These are phyloP conservation scores for Botryotinia narcissicola DNA, from an alignment of 2,329 filamentous ascomycete genomes.

Conservation along the genomic window DNA sequence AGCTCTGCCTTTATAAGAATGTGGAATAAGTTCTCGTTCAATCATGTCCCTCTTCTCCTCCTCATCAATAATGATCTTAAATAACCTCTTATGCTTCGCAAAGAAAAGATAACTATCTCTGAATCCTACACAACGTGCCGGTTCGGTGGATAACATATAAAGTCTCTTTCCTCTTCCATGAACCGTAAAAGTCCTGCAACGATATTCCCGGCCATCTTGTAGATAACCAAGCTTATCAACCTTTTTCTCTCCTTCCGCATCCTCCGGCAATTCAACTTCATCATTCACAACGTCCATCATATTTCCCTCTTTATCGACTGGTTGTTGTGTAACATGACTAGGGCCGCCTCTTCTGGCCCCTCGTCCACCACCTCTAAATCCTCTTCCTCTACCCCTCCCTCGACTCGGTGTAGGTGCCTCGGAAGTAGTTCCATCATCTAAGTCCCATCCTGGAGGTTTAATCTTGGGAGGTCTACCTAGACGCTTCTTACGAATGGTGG, in stretches of 20 bases:
- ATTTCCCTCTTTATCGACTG: slow-evolving; percentile 91
- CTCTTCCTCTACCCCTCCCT: slow-evolving; percentile 62
- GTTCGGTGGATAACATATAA: slow-evolving; percentile 98
- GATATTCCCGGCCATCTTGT: slow-evolving; percentile 81
- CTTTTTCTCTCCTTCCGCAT: slow-evolving; percentile 85
- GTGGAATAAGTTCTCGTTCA: slow-evolving; percentile 89
- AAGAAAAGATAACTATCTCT: slow-evolving; percentile 98
- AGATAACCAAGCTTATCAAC: slow-evolving; percentile 87
- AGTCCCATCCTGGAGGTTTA: slow-evolving; percentile 74
- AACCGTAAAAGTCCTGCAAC: slow-evolving; percentile 92
- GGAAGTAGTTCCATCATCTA: slow-evolving; percentile 46
- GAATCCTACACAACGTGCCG: slow-evolving; percentile 94
- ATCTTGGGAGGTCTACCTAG: slow-evolving; percentile 87
- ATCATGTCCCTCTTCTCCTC: slow-evolving; percentile 98
- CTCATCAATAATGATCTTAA: slow-evolving; percentile 97
- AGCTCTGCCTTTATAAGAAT: slow-evolving; percentile 96
- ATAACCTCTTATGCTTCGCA: slow-evolving; percentile 92
- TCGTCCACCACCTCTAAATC: slow-evolving; percentile 55
- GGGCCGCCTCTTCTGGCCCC: slow-evolving; percentile 67
- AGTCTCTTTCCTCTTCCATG: slow-evolving; percentile 77
- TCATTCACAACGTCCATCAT: slow-evolving; percentile 88
- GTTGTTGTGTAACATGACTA: slow-evolving; percentile 75
- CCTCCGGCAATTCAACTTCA: slow-evolving; percentile 84
- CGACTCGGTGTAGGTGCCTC: slow-evolving; percentile 50
- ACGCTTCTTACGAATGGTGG: slow-evolving; percentile 67